Conservation (phyloP, 73 alveolate species). For the Urostyla sp. region DNA sequence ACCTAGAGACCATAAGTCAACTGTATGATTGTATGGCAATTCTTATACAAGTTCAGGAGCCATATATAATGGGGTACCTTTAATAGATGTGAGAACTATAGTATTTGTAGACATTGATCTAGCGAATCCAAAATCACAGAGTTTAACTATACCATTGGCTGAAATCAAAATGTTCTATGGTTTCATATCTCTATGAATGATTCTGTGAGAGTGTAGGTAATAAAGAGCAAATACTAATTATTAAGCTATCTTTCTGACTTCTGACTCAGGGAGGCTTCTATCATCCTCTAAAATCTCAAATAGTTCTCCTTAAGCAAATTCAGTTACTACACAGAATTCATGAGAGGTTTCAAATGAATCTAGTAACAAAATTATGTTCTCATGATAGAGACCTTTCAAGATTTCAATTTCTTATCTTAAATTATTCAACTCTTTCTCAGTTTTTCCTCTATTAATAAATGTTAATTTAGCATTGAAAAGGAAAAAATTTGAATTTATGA, state of each 20-base stretch:
- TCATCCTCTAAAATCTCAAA: slow-evolving; percentile 99
- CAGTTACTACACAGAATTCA: slow-evolving; percentile 98
- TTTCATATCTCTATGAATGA: slow-evolving; percentile 99
- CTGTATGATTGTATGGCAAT: slow-evolving; percentile 98
- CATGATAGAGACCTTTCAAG: slow-evolving; percentile 96
- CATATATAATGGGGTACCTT: slow-evolving; percentile 99
- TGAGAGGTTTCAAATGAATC: slow-evolving; percentile 99
- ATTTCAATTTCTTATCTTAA: slow-evolving; percentile 98
- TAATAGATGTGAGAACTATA: slow-evolving; percentile 96
- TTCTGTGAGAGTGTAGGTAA: slow-evolving; percentile 94
- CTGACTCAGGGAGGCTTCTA: slow-evolving; percentile 97
- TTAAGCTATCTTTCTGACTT: slow-evolving; percentile 97
- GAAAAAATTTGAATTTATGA: too few species aligned
- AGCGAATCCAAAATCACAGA: slow-evolving; percentile 99
- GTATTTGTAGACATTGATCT: slow-evolving; percentile 98
- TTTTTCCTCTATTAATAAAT: slow-evolving; percentile 84
- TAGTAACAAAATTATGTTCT: slow-evolving; percentile 96
- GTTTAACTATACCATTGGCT: slow-evolving; percentile 98
- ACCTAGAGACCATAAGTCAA: slow-evolving; percentile 99
- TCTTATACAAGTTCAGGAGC: slow-evolving; percentile 99
- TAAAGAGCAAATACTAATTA: slow-evolving; percentile 97
- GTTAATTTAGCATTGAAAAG: background rate
- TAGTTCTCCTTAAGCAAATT: slow-evolving; percentile 98
- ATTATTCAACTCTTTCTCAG: slow-evolving; percentile 98
- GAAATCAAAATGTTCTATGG: slow-evolving; percentile 98